These are phyloP conservation scores for Iberis amara DNA, from an alignment of 441 rosid species.

Conservation along the genomic window DNA sequence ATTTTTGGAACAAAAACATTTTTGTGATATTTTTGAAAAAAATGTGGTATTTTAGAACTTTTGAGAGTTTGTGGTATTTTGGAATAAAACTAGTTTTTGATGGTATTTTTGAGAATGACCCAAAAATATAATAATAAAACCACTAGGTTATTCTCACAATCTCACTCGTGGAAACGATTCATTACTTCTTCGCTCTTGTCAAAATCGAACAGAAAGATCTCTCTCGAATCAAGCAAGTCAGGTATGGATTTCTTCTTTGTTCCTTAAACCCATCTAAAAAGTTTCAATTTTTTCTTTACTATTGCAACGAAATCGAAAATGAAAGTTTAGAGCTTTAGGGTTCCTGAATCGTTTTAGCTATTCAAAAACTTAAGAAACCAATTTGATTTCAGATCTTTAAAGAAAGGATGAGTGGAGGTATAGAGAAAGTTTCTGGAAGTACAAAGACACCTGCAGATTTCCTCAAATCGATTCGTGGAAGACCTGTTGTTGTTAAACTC, in stretches of 20 bases:
- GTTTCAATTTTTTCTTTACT: conserved; percentile 7
- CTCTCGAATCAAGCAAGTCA: conserved; percentile 11
- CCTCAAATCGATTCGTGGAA: conserved; percentile 88
- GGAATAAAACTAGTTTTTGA: too few species aligned
- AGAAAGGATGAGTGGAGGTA: conserved; percentile 27
- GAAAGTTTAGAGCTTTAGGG: conserved; percentile 15
- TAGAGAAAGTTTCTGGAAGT: conserved; percentile 61
- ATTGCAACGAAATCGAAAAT: not conserved
- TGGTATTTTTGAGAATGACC: too few species aligned
- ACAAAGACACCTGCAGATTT: conserved; percentile 93
- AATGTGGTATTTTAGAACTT: too few species aligned
- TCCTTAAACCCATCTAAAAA: not conserved
- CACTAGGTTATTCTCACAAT: too few species aligned
- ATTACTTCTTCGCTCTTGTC: not conserved
- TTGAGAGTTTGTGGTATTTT: too few species aligned
- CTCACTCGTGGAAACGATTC: not conserved
- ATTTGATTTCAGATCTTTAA: conserved; percentile 23
- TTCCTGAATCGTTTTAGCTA: not conserved
- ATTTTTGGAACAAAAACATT: too few species aligned
- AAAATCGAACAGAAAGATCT: not conserved
- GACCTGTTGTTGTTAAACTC: conserved; percentile 85
- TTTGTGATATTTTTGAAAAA: too few species aligned
- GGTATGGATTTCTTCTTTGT: conserved; percentile 20
- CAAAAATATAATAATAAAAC: too few species aligned
- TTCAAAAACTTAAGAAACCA: not conserved